Percentiles rank a stretch among this genome's conserved stretches.
These are phyloP conservation scores for Boeremia exigua DNA, from an alignment of 2,329 filamentous ascomycete genomes.

Conservation along the genomic window DNA sequence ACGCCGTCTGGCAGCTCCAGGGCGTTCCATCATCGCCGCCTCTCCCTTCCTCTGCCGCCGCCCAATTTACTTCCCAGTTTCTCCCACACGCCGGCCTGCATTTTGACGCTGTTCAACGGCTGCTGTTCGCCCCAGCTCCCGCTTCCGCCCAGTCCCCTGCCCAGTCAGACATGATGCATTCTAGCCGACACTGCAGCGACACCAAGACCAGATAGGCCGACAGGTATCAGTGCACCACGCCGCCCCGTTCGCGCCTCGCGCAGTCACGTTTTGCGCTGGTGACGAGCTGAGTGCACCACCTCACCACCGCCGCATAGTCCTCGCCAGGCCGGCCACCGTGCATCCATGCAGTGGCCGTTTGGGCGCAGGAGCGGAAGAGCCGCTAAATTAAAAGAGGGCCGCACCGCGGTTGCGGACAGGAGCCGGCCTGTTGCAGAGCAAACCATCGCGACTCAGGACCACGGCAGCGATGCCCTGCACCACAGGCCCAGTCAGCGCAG, in stretches of 20 bases:
- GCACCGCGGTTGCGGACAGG: conserved; percentile 58
- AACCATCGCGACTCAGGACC: conserved; percentile 24
- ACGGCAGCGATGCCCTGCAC: conserved; percentile 33
- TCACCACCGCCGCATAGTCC: conserved; percentile 6
- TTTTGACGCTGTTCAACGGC: conserved; percentile 5
- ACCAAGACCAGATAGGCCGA: conserved; percentile 18
- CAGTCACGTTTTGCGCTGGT: conserved; percentile 29
- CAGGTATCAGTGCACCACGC: conserved; percentile 19
- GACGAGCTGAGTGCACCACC: conserved; percentile 12
- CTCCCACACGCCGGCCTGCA: conserved; percentile 9
- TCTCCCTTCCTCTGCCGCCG: conserved; percentile 18
- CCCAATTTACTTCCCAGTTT: conserved; percentile 13
- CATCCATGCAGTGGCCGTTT: conserved; percentile 82
- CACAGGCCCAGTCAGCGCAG: conserved; percentile 35
- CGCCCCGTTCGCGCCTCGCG: conserved; percentile 25
- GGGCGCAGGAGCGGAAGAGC: conserved; percentile 74
- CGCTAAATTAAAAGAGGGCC: conserved; percentile 54
- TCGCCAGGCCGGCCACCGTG: conserved; percentile 13
- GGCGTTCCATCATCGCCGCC: conserved; percentile 7
- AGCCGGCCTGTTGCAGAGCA: conserved; percentile 42
- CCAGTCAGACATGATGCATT: conserved; percentile 27
- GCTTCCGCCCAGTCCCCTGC: conserved; percentile 15
- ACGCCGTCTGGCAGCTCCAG: conserved; percentile 15
- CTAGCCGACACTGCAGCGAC: conserved; percentile 23
- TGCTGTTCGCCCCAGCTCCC: conserved; percentile 9